These are phyloP conservation scores for Dendrobium officinale DNA, from an alignment of 106 monocot species.

Conservation along the genomic window DNA sequence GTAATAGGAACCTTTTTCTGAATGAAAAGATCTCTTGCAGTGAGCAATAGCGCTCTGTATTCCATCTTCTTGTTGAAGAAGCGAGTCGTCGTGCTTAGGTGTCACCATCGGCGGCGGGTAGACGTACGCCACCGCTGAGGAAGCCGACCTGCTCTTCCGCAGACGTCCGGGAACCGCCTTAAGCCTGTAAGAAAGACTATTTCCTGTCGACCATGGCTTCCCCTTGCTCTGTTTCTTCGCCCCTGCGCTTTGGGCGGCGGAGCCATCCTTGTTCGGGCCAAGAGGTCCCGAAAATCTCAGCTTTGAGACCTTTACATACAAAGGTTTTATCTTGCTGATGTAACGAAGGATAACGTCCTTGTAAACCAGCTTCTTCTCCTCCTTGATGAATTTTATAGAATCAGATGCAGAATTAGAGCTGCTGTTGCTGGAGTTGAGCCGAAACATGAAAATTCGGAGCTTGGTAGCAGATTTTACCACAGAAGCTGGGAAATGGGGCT, in stretches of 20 bases:
- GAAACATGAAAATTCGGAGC: not conserved
- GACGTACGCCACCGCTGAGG: conserved; percentile 9
- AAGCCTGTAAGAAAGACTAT: conserved; percentile 3
- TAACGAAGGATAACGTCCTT: conserved; percentile 34
- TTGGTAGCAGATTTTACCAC: not conserved
- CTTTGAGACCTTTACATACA: conserved; percentile 29
- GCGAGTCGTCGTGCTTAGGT: conserved; percentile 7
- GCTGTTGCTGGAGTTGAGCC: not conserved
- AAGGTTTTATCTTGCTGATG: conserved; percentile 45
- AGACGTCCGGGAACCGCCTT: conserved; percentile 9
- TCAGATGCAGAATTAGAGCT: not conserved
- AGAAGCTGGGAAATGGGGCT: not conserved
- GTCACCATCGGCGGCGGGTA: not conserved
- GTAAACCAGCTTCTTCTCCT: not conserved
- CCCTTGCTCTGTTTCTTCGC: not conserved
- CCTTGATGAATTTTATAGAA: not conserved
- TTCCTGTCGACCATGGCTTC: not conserved
- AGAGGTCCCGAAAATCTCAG: conserved; percentile 3
- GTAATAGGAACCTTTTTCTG: conserved; percentile 1
- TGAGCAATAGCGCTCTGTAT: conserved; percentile 28
- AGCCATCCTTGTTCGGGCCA: not conserved
- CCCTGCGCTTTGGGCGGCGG: not conserved
- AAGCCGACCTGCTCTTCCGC: conserved; percentile 21
- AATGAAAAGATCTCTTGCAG: conserved; percentile 27
- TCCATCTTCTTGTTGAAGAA: conserved; percentile 21